Evolutionary conservation across 23 red algal species (phyloP).

Genomic region (Gracilaria vermiculophylla): DNA sequence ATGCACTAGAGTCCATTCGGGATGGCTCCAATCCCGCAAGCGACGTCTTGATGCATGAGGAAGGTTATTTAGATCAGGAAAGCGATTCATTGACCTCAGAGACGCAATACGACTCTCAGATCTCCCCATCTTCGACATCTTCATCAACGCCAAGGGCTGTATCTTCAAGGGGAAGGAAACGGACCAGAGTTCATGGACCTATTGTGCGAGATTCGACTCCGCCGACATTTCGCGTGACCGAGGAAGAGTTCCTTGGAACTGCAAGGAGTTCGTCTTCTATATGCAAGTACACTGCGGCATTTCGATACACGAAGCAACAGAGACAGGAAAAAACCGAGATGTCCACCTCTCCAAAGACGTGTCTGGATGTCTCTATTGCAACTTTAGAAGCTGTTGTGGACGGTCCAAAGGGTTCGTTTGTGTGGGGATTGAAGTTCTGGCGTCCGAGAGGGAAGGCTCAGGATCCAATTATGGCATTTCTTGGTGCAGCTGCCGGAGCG

Average conservation of each 20-base stretch:
- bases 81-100: not conserved
- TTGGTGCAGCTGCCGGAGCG: conserved; percentile 65
- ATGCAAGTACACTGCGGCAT: conserved; percentile 39
- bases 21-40: conserved; percentile 60
- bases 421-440: conserved; percentile 76
- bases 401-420: conserved; percentile 68
- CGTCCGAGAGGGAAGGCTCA: conserved; percentile 60
- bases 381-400: conserved; percentile 75
- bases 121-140: not conserved
- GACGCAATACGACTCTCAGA: not conserved
- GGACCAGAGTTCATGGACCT: not conserved
- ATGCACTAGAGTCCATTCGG: conserved; percentile 56
- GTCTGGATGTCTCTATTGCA: conserved; percentile 63
- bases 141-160: not conserved
- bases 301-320: conserved; percentile 28
- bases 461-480: conserved; percentile 77
- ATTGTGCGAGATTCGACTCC: conserved; percentile 5
- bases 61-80: not conserved
- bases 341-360: not conserved
- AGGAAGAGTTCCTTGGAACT: conserved; percentile 44
- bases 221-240: conserved; percentile 35
- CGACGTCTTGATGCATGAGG: conserved; percentile 32
- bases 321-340: not conserved
- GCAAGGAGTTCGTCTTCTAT: not conserved
- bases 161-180: not conserved